Conservation (phyloP, 1,139 yeast genomes). For the Geotrichum carabidarum region DNA sequence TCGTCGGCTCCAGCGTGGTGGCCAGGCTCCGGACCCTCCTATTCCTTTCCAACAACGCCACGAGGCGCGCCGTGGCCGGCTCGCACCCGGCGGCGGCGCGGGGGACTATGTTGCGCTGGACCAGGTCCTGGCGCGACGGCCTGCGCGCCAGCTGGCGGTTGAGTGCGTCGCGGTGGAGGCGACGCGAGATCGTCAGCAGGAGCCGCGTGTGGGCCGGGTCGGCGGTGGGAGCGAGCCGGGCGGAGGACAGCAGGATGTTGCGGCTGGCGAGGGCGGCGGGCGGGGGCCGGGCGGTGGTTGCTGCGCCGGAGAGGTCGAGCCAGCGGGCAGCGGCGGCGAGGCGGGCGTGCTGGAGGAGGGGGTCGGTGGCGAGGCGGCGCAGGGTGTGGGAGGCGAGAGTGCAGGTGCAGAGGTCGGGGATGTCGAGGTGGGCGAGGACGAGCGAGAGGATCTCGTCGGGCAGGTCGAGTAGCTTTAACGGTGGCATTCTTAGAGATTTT, state of each 20-base stretch:
- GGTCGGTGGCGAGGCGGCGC: conserved; percentile 28
- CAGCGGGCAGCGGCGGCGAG: conserved; percentile 24
- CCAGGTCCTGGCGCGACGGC: conserved; percentile 27
- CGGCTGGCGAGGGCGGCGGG: conserved; percentile 27
- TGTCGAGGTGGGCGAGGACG: conserved; percentile 28
- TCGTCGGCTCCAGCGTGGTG: conserved; percentile 8
- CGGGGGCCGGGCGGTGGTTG: conserved; percentile 26
- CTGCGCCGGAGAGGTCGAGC: conserved; percentile 21
- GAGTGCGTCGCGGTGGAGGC: conserved; percentile 28
- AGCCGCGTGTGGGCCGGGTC: conserved; percentile 26
- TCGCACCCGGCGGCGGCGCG: conserved; percentile 1
- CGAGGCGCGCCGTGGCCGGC: conserved; percentile 3
- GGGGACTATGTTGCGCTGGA: conserved; percentile 25
- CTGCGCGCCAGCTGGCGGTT: conserved; percentile 26
- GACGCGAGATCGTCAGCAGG: conserved; percentile 26
- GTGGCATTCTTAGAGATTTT: no score
- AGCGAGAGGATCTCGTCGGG: conserved; percentile 31
- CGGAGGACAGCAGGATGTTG: conserved; percentile 28
- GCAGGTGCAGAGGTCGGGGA: conserved; percentile 28
- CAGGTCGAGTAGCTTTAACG: conserved; percentile 7
- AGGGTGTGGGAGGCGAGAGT: conserved; percentile 25
- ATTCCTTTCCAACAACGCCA: conserved; percentile 26
- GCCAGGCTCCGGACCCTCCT: conserved; percentile 22
- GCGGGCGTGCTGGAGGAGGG: conserved; percentile 25
- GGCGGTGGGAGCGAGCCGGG: conserved; percentile 29